phyloP scores from a whole-genome alignment of 805 yeast species.

The Candida sithepensis region DNA sequence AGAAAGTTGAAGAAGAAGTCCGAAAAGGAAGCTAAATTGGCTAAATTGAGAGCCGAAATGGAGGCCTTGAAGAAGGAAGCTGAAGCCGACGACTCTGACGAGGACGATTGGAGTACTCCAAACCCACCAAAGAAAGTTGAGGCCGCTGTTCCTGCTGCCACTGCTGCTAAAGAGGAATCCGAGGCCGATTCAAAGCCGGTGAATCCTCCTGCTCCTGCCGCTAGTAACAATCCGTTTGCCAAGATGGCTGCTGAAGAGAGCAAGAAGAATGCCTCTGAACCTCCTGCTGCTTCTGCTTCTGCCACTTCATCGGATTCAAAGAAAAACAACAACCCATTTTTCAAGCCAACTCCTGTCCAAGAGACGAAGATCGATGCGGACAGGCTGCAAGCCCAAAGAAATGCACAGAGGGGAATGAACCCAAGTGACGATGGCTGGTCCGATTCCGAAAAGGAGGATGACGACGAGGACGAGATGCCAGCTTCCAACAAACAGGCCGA shows the following conservation, averaged over 20 bases:
- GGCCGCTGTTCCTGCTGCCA: slow-evolving; percentile 15
- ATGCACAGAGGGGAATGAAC: slow-evolving; percentile 59
- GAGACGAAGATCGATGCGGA: slow-evolving; percentile 44
- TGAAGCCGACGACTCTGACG: slow-evolving; percentile 24
- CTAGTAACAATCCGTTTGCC: slow-evolving; percentile 49
- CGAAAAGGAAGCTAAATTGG: slow-evolving; percentile 58
- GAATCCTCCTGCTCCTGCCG: slow-evolving; percentile 15
- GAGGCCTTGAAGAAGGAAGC: slow-evolving; percentile 47
- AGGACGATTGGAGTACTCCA: slow-evolving; percentile 12
- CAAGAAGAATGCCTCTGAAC: slow-evolving; percentile 7
- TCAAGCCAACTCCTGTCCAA: slow-evolving; percentile 42
- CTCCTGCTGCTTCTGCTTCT: slow-evolving; percentile 7
- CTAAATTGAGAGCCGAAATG: slow-evolving; percentile 56
- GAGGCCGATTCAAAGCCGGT: not conserved
- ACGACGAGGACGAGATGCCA: slow-evolving; percentile 43
- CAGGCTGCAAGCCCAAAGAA: slow-evolving; percentile 67
- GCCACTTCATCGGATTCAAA: slow-evolving; percentile 1
- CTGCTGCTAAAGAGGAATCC: slow-evolving; percentile 4
- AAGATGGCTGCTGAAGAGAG: slow-evolving; percentile 24
- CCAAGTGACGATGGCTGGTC: slow-evolving; percentile 38
- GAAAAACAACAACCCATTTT: slow-evolving; percentile 51
- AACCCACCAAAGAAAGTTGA: slow-evolving; percentile 7
- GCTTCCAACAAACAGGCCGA: slow-evolving; percentile 52
- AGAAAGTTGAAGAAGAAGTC: slow-evolving; percentile 46
- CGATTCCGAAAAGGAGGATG: slow-evolving; percentile 38